Percentiles rank a stretch among this genome's conserved stretches.
These are phyloP conservation scores for Pseudogymnoascus sp. DNA, from an alignment of 2,329 filamentous ascomycete genomes.

Conservation along the genomic window DNA sequence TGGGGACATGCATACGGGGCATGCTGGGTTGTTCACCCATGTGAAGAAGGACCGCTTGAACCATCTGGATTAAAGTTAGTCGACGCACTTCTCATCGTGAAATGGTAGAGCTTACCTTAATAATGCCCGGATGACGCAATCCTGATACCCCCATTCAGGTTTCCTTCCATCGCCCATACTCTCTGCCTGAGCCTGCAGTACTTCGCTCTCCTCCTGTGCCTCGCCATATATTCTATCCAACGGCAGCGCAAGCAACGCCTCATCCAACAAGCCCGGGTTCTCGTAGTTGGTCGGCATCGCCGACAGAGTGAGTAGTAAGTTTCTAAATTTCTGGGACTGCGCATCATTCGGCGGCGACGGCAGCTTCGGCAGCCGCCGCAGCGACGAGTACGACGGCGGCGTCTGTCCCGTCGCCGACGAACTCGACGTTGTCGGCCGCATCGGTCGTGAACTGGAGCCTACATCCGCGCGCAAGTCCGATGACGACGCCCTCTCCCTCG, in stretches of 20 bases:
- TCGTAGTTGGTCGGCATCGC: constrained; percentile 89
- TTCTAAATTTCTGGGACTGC: constrained; percentile 66
- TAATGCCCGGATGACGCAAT: constrained; percentile 85
- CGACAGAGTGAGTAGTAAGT: constrained; percentile 75
- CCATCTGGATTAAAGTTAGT: constrained; percentile 52
- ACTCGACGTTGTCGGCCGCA: constrained; percentile 39
- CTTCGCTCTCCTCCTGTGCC: constrained; percentile 86
- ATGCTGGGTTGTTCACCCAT: constrained; percentile 93
- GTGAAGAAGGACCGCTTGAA: constrained; percentile 93
- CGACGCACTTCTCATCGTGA: constrained; percentile 9
- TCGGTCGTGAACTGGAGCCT: constrained; percentile 26
- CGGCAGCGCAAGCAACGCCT: constrained; percentile 78
- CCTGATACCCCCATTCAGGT: constrained; percentile 93
- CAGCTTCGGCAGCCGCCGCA: constrained; percentile 57
- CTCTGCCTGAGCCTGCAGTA: constrained; percentile 77
- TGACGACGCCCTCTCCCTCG: constrained; percentile 42
- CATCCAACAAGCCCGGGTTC: constrained; percentile 88
- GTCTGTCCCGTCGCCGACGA: constrained; percentile 30
- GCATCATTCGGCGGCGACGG: constrained; percentile 70
- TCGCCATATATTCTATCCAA: constrained; percentile 87
- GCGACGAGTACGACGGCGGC: constrained; percentile 52
- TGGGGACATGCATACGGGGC: constrained; percentile 70
- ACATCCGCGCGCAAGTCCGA: constrained; percentile 37
- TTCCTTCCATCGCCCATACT: constrained; percentile 74
- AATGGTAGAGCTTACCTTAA: constrained; percentile 51